Evolutionary conservation across 2,329 filamentous ascomycete genomes (phyloP).

Genomic region (Calycina herbarum): DNA sequence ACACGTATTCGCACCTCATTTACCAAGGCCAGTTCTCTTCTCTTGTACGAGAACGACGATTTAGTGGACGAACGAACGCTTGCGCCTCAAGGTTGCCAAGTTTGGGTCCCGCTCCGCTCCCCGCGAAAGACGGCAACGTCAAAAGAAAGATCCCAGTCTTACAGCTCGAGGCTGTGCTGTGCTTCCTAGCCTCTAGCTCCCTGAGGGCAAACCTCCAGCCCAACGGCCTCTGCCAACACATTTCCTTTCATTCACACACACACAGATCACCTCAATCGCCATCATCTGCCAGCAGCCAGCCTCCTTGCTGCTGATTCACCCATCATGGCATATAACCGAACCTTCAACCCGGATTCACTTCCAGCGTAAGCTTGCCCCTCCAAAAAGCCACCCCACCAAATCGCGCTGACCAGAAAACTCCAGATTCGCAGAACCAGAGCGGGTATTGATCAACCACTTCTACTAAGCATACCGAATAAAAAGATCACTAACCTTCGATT

Average conservation of each 20-base stretch:
- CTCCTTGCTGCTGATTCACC: constrained; percentile 7
- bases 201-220: neutral
- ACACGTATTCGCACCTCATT: neutral
- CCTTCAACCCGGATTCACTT: constrained; percentile 91
- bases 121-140: neutral
- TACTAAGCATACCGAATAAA: constrained; percentile 6
- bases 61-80: neutral
- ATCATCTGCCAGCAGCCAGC: neutral
- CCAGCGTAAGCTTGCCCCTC: constrained; percentile 66
- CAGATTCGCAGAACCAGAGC: constrained; percentile 55
- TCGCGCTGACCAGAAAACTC: constrained; percentile 13
- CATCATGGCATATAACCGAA: constrained; percentile 89
- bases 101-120: neutral
- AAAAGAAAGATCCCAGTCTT: too few species aligned
- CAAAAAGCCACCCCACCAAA: constrained; percentile 4
- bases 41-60: neutral
- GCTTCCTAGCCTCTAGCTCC: neutral
- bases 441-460: constrained; percentile 34
- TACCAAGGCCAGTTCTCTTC: neutral
- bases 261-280: neutral
- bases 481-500: constrained; percentile 9
- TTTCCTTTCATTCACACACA: too few species aligned
- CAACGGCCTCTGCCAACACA: neutral
- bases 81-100: constrained; percentile 1
- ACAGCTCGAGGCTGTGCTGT: constrained; percentile 6